Conservation (phyloP, 805 yeast species). For the Metschnikowia sp. region DNA sequence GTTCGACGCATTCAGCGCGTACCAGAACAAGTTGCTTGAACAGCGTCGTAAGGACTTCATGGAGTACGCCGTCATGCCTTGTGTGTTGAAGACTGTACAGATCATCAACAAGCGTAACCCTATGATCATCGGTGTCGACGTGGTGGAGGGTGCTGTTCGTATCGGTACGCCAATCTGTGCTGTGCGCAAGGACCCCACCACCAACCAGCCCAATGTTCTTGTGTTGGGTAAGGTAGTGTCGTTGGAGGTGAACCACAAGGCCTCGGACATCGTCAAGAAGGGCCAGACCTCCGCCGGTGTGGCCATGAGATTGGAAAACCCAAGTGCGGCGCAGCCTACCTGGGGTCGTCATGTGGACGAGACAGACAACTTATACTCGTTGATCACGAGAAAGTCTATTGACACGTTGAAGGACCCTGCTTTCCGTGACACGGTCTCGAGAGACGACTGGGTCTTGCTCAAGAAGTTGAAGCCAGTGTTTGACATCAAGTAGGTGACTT, state of each 20-base stretch:
- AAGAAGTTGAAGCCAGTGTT: conserved; percentile 85
- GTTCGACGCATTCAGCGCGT: conserved; percentile 90
- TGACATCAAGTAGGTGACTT: conserved; percentile 58
- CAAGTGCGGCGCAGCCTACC: conserved; percentile 88
- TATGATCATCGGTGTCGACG: conserved; percentile 99
- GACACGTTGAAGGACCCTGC: conserved; percentile 98
- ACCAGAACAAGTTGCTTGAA: conserved; percentile 84
- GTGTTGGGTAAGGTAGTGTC: conserved; percentile 86
- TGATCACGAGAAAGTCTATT: conserved; percentile 83
- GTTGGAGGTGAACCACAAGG: conserved; percentile 93
- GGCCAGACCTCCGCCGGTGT: conserved; percentile 98
- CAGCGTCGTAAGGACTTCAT: conserved; percentile 84
- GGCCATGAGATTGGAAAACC: conserved; percentile 94
- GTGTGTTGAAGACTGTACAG: conserved; percentile 90
- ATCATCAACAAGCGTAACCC: conserved; percentile 98
- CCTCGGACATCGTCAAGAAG: conserved; percentile 76
- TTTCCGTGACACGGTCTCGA: conserved; percentile 87
- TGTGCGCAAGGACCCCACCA: conserved; percentile 82
- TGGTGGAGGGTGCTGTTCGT: conserved; percentile 82
- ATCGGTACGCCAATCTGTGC: conserved; percentile 95
- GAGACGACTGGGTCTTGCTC: conserved; percentile 94
- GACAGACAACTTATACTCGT: conserved; percentile 83
- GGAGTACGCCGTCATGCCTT: conserved; percentile 90
- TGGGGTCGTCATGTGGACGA: conserved; percentile 99
- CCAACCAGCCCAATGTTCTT: conserved; percentile 67